A percentile compares a stretch with the other conserved stretches of the same genome.
These are phyloP conservation scores for Cercospora beticola DNA, from an alignment of 2,329 filamentous ascomycete species.

Conservation along the genomic window DNA sequence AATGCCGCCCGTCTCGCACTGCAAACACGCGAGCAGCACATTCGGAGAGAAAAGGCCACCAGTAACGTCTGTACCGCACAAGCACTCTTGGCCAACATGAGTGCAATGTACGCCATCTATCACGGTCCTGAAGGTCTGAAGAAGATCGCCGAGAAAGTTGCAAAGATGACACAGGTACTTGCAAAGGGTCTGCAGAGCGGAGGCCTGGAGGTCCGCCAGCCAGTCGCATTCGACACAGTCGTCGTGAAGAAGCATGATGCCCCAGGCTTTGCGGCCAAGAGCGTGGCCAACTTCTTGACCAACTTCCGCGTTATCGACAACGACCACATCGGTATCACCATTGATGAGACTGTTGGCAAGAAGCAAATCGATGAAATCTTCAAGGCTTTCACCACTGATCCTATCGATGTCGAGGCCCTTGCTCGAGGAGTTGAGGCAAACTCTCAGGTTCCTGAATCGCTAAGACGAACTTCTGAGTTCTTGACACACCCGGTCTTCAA, in stretches of 20 bases:
- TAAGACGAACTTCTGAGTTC: conserved; percentile 72
- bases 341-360: conserved; percentile 70
- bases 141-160: conserved; percentile 75
- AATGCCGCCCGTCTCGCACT: conserved; percentile 79
- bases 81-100: conserved; percentile 92
- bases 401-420: conserved; percentile 37
- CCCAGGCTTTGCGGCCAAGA: conserved; percentile 50
- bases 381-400: conserved; percentile 54
- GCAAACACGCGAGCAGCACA: conserved; percentile 94
- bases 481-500: conserved; percentile 94
- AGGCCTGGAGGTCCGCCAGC: conserved; percentile 49
- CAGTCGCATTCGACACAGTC: conserved; percentile 72
- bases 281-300: conserved; percentile 54
- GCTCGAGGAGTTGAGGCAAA: conserved; percentile 34
- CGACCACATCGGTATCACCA: conserved; percentile 67
- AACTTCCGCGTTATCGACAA: conserved; percentile 64
- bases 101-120: conserved; percentile 89
- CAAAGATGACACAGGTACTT: conserved; percentile 68
- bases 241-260: conserved; percentile 57
- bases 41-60: conserved; percentile 91
- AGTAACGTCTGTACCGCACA: conserved; percentile 98
- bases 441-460: conserved; percentile 52
- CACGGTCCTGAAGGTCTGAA: conserved; percentile 83
- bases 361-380: conserved; percentile 59
- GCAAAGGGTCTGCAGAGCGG: conserved; percentile 51